These are phyloP conservation scores for Fraxinus quadrangulata DNA, from an alignment of 257 asterid genomes.

Conservation along the genomic window DNA sequence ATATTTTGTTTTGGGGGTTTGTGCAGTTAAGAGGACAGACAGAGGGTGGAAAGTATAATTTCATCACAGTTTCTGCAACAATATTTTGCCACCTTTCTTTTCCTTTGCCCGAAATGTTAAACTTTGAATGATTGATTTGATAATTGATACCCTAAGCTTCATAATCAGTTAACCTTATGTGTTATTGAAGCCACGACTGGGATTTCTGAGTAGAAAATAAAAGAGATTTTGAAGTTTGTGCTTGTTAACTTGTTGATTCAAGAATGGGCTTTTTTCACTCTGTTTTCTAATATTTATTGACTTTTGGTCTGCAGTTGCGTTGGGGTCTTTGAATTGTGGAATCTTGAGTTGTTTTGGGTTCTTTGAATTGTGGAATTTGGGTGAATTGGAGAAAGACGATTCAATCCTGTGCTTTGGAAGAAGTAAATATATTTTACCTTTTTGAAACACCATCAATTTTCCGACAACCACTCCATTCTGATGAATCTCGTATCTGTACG, in stretches of 20 bases:
- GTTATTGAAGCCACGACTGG: conserved; percentile 20
- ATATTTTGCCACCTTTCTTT: conserved; percentile 12
- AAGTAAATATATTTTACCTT: conserved; percentile 4
- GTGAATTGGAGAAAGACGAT: conserved; percentile 21
- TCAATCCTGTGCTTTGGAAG: conserved; percentile 17
- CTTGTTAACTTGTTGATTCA: conserved; percentile 12
- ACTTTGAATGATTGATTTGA: conserved; percentile 22
- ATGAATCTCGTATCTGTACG: conserved; percentile 23
- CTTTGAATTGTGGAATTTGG: conserved; percentile 18
- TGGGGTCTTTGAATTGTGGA: not conserved
- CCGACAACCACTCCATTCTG: conserved; percentile 36
- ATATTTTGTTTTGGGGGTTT: conserved; percentile 29
- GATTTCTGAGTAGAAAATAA: conserved; percentile 22
- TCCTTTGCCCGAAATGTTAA: conserved; percentile 13
- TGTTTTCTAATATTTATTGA: conserved; percentile 1
- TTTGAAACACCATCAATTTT: conserved; percentile 18
- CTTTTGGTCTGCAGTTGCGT: not conserved
- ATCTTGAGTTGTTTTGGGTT: conserved; percentile 18
- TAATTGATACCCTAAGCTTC: conserved; percentile 7
- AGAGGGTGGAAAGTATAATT: conserved; percentile 30
- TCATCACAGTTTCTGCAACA: conserved; percentile 26
- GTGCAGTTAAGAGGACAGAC: conserved; percentile 21
- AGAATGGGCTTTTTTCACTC: conserved; percentile 6
- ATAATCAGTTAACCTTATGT: conserved; percentile 6
- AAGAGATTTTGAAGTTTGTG: conserved; percentile 23